Evolutionary conservation across 1,139 yeast species (phyloP).

Genomic region (Magnusiomyces suaveolens): DNA sequence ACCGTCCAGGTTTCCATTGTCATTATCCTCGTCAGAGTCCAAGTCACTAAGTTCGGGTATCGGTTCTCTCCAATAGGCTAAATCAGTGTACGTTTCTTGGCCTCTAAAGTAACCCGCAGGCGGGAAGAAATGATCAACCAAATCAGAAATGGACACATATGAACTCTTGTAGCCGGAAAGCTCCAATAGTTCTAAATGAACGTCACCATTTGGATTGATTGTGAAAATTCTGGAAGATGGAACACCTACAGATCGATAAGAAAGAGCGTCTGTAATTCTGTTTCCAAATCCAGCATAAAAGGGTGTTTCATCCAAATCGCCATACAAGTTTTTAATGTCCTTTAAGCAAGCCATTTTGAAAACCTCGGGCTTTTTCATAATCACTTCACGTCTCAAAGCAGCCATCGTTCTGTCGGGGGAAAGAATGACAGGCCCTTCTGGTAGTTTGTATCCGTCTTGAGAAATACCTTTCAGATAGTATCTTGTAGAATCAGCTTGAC

Average conservation of each 20-base stretch:
- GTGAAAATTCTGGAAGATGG: slow-evolving; percentile 94
- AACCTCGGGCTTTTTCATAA: slow-evolving; percentile 89
- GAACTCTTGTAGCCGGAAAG: slow-evolving; percentile 87
- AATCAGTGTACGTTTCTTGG: slow-evolving; percentile 64
- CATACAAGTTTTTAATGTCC: slow-evolving; percentile 63
- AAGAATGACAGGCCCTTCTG: slow-evolving; percentile 87
- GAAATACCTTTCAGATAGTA: slow-evolving; percentile 69
- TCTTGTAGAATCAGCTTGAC: slow-evolving; percentile 90
- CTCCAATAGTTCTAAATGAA: slow-evolving; percentile 91
- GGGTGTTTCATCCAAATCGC: slow-evolving; percentile 44
- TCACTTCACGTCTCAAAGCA: slow-evolving; percentile 83
- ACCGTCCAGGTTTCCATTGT: neutral
- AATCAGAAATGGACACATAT: slow-evolving; percentile 80
- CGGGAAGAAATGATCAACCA: slow-evolving; percentile 96
- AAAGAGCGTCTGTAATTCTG: slow-evolving; percentile 90
- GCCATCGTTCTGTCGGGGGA: slow-evolving; percentile 98
- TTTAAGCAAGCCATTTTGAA: slow-evolving; percentile 95
- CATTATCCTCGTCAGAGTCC: slow-evolving; percentile 30
- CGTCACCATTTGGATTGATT: slow-evolving; percentile 93
- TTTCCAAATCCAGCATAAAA: slow-evolving; percentile 98
- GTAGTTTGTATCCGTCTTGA: slow-evolving; percentile 66
- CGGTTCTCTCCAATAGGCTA: slow-evolving; percentile 88
- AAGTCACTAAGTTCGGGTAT: slow-evolving; percentile 53
- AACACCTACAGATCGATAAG: slow-evolving; percentile 87
- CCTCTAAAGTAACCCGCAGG: slow-evolving; percentile 36